Evolutionary conservation across 2,329 filamentous ascomycete genomes (phyloP).

Genomic region (Hymenoscyphus scutula): DNA sequence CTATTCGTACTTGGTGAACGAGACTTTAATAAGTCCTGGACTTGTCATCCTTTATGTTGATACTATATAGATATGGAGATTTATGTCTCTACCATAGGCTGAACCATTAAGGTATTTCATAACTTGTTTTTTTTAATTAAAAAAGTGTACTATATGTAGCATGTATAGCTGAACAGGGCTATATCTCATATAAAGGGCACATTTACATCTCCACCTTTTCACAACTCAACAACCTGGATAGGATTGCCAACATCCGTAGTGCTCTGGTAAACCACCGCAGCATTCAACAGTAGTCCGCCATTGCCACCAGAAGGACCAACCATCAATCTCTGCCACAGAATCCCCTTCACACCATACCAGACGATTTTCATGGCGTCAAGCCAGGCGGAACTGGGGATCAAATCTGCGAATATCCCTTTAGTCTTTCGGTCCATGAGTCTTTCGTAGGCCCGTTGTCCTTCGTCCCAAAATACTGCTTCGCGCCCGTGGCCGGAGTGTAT

Average conservation of each 20-base stretch:
- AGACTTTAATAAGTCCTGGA: too few species aligned
- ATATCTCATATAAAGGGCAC: neutral
- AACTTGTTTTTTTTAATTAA: too few species aligned
- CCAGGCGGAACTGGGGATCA: conserved; percentile 42
- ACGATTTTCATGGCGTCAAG: conserved; percentile 49
- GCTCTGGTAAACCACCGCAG: conserved; percentile 50
- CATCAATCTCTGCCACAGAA: conserved; percentile 57
- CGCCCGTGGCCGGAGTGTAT: conserved; percentile 60
- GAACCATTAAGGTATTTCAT: too few species aligned
- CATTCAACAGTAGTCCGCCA: conserved; percentile 59
- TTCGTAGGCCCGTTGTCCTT: conserved; percentile 46
- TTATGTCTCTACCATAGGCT: too few species aligned
- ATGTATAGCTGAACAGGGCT: neutral
- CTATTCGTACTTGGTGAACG: too few species aligned
- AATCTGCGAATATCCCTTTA: conserved; percentile 37
- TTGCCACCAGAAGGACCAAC: conserved; percentile 49
- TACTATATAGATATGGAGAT: too few species aligned
- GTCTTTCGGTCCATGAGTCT: conserved; percentile 33
- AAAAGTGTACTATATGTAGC: neutral
- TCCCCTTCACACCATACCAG: conserved; percentile 50
- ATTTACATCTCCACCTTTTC: conserved; percentile 4
- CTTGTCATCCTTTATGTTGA: too few species aligned
- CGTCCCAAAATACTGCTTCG: conserved; percentile 61
- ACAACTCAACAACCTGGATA: conserved; percentile 34
- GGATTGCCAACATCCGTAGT: conserved; percentile 48